Percentiles rank a stretch among this genome's conserved stretches.
These are phyloP conservation scores for Lagenidium sp. DNA, from an alignment of 352 stramenopile species.

Conservation along the genomic window DNA sequence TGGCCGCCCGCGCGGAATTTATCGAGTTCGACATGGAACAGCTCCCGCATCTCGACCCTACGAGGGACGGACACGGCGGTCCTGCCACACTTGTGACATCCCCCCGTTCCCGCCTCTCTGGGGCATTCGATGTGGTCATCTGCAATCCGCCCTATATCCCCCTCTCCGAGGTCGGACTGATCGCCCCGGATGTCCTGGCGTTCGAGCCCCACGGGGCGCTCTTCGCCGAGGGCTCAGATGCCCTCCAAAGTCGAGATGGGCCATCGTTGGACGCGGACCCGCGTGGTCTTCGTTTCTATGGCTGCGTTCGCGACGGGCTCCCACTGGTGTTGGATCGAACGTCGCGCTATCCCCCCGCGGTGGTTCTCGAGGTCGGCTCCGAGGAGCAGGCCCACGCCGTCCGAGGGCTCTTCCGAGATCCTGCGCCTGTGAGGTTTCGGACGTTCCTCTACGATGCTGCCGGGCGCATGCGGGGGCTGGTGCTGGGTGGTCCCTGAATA, in stretches of 20 bases:
- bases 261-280: constrained; percentile 10
- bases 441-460: constrained; percentile 8
- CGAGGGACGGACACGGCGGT: no score
- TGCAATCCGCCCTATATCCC: constrained; percentile 76
- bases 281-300: constrained; percentile 54
- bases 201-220: constrained; percentile 66
- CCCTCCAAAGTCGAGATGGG: neutral
- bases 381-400: constrained; percentile 38
- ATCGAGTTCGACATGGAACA: constrained; percentile 28
- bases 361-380: constrained; percentile 57
- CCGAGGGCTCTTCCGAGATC: constrained; percentile 20
- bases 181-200: constrained; percentile 44
- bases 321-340: constrained; percentile 18
- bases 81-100: neutral
- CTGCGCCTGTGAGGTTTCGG: constrained; percentile 1
- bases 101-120: constrained; percentile 10
- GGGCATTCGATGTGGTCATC: constrained; percentile 56
- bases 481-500: constrained; percentile 3
- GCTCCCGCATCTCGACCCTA: constrained; percentile 1
- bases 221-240: constrained; percentile 39
- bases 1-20: constrained; percentile 10
- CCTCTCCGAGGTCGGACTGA: constrained; percentile 31
- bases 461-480: constrained; percentile 5
- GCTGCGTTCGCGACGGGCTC: constrained; percentile 19
- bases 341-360: neutral